Percentiles rank a stretch among this genome's conserved stretches.
Evolutionary conservation across 192 early-diverging fungal species (phyloP).

Genomic region (Glomus cerebriforme): DNA sequence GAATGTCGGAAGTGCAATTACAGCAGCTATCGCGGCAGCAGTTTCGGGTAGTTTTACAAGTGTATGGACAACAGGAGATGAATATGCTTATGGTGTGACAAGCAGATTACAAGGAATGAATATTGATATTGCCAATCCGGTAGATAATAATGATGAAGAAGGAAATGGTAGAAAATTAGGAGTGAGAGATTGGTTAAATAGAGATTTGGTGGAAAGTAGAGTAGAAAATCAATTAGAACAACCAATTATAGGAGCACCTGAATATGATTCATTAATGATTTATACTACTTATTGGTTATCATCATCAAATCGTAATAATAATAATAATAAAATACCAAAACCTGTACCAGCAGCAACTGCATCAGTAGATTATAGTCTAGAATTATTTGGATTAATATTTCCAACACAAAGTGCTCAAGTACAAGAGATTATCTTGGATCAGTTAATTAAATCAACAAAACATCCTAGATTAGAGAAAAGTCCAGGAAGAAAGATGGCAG

Average conservation of each 20-base stretch:
- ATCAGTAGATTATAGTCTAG: conserved; percentile 79
- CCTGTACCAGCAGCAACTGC: conserved; percentile 53
- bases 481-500: conserved; percentile 71
- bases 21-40: conserved; percentile 49
- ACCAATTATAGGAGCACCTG: conserved; percentile 57
- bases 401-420: conserved; percentile 63
- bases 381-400: conserved; percentile 76
- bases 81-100: conserved; percentile 59
- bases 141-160: conserved; percentile 46
- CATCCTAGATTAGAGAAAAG: conserved; percentile 65
- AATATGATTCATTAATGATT: conserved; percentile 63
- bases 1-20: conserved; percentile 48
- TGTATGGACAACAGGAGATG: conserved; percentile 58
- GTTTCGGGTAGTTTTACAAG: conserved; percentile 50
- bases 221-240: conserved; percentile 48
- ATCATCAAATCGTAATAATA: conserved; percentile 22
- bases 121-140: conserved; percentile 44
- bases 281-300: conserved; percentile 49
- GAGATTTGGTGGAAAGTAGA: conserved; percentile 35
- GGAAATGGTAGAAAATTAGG: conserved; percentile 41
- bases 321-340: conserved; percentile 39
- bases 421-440: conserved; percentile 80
- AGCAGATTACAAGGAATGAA: conserved; percentile 54
- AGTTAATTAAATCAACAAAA: conserved; percentile 66
- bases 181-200: conserved; percentile 47